Conservation (phyloP, 2,329 filamentous ascomycete species). For the Periglandula ipomoeae region DNA sequence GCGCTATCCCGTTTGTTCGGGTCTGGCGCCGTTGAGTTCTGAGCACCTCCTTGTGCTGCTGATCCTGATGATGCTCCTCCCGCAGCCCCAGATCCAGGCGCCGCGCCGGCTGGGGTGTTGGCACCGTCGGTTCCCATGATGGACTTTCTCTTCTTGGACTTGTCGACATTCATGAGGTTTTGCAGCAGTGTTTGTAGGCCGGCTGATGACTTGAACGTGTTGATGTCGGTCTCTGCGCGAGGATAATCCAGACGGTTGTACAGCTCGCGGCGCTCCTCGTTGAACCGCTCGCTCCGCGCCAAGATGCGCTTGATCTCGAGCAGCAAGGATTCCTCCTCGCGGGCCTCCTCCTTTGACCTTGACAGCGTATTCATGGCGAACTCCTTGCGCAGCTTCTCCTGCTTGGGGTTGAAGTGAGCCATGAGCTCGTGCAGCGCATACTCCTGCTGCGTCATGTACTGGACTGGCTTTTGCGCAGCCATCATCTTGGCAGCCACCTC, state of each 20-base stretch:
- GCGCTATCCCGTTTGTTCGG: constrained; percentile 44
- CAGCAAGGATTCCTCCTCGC: constrained; percentile 83
- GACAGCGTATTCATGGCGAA: constrained; percentile 73
- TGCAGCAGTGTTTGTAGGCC: constrained; percentile 74
- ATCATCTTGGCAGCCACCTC: constrained; percentile 76
- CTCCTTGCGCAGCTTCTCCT: constrained; percentile 73
- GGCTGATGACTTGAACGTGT: constrained; percentile 69
- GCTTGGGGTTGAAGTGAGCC: constrained; percentile 72
- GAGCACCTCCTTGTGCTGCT: constrained; percentile 18
- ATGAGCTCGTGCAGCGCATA: constrained; percentile 78
- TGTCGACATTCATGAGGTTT: constrained; percentile 73
- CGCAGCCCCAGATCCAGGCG: constrained; percentile 10
- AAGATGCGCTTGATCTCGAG: constrained; percentile 89
- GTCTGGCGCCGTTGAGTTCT: constrained; percentile 25
- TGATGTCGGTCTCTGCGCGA: constrained; percentile 57
- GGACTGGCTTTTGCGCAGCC: constrained; percentile 66
- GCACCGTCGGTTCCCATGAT: constrained; percentile 51
- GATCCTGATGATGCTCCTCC: constrained; percentile 18
- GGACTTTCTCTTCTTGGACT: constrained; percentile 79
- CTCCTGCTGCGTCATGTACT: constrained; percentile 81
- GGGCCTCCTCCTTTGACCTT: constrained; percentile 76
- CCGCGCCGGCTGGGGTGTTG: constrained; percentile 25
- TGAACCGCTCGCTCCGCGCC: constrained; percentile 74
- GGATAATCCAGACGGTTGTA: constrained; percentile 84
- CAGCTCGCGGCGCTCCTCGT: constrained; percentile 79